phyloP scores from a whole-genome alignment of 1,139 yeast genomes.

The Diutina catenulata region DNA sequence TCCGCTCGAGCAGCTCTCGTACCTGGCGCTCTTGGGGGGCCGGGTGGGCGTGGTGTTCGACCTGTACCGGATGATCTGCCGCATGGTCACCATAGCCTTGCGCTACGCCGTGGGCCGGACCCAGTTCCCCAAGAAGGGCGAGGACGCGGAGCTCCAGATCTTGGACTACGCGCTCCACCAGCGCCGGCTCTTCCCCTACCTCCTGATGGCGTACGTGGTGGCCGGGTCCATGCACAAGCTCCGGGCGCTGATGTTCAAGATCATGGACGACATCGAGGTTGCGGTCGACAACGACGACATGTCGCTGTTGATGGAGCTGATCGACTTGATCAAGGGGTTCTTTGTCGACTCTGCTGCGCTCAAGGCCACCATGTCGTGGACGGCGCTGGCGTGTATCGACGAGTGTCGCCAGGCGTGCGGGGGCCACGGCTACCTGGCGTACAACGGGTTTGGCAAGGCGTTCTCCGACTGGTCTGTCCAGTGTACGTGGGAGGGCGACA shows the following conservation, averaged over 20 bases:
- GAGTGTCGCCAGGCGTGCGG: constrained; percentile 12
- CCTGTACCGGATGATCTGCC: constrained; percentile 68
- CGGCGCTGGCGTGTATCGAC: constrained; percentile 10
- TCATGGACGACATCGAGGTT: constrained; percentile 9
- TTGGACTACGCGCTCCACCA: constrained; percentile 13
- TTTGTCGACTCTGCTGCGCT: constrained; percentile 12
- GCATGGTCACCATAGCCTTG: constrained; percentile 73
- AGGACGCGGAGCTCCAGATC: constrained; percentile 10
- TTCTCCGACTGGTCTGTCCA: constrained; percentile 13
- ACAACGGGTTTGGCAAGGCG: constrained; percentile 12
- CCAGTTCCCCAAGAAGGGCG: constrained; percentile 37
- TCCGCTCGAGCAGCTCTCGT: constrained; percentile 78
- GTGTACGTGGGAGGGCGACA: constrained; percentile 14
- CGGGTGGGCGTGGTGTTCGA: constrained; percentile 85
- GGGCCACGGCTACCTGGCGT: constrained; percentile 12
- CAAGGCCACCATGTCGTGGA: constrained; percentile 12
- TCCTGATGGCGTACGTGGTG: constrained; percentile 11
- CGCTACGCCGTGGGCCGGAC: constrained; percentile 86
- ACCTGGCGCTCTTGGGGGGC: constrained; percentile 79
- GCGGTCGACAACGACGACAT: constrained; percentile 10
- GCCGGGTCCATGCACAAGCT: constrained; percentile 10
- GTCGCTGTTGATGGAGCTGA: constrained; percentile 21
- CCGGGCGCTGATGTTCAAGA: constrained; percentile 9
- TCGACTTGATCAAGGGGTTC: constrained; percentile 19
- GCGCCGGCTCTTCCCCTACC: constrained; percentile 11